phyloP scores from a whole-genome alignment of 2,329 filamentous ascomycete genomes.

The Talaromyces sp. region DNA sequence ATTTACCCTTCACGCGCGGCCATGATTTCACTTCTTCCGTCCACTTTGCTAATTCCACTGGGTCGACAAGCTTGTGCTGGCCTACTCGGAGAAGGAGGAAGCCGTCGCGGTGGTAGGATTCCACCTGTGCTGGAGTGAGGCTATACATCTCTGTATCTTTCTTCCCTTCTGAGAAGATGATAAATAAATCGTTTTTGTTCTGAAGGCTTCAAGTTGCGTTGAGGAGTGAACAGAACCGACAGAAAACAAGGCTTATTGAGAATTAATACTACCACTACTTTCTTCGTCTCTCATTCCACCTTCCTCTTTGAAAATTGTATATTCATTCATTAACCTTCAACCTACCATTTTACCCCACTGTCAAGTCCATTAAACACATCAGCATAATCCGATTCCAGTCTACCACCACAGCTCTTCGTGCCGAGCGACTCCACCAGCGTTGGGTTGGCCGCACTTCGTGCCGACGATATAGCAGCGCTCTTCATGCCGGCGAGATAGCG shows the following conservation, averaged over 20 bases:
- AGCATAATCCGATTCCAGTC: neutral
- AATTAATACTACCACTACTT: neutral
- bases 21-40: constrained; percentile 27
- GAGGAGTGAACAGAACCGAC: neutral
- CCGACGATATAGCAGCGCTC: constrained; percentile 16
- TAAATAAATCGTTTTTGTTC: neutral
- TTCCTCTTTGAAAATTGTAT: neutral
- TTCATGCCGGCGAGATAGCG: neutral
- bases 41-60: constrained; percentile 26
- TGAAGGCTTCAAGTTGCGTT: neutral
- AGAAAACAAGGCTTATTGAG: neutral
- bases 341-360: neutral
- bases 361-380: neutral
- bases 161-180: neutral
- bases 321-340: neutral
- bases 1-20: constrained; percentile 31
- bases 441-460: constrained; percentile 23
- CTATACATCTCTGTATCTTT: constrained; percentile 15
- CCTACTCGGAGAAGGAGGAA: constrained; percentile 27
- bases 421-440: constrained; percentile 20
- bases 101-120: constrained; percentile 27
- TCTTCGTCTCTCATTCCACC: neutral
- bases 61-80: constrained; percentile 29
- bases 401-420: constrained; percentile 15
- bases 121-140: constrained; percentile 23